phyloP scores from a whole-genome alignment of 345 rosid species.

The Murraya paniculata region DNA sequence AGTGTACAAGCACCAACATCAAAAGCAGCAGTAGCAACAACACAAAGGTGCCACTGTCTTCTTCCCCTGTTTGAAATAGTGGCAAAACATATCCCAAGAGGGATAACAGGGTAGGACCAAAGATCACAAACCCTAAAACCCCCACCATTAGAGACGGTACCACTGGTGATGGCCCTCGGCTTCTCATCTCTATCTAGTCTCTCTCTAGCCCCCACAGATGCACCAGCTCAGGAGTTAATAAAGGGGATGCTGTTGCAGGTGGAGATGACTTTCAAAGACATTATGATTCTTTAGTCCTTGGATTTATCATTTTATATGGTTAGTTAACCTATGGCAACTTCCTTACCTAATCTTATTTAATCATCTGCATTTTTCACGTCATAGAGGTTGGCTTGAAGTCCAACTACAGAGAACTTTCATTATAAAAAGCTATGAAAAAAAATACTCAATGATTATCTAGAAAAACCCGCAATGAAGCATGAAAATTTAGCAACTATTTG shows the following conservation, averaged over 20 bases:
- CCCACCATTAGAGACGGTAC: conserved; percentile 47
- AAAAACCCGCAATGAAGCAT: background rate
- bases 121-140: conserved; percentile 29
- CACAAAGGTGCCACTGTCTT: background rate
- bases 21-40: conserved; percentile 15
- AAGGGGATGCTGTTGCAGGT: conserved; percentile 10
- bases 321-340: conserved; percentile 19
- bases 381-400: conserved; percentile 5
- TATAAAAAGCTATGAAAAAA: background rate
- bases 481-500: conserved; percentile 4
- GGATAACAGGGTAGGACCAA: conserved; percentile 23
- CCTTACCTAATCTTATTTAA: background rate
- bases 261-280: conserved; percentile 6
- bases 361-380: background rate
- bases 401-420: background rate
- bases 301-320: background rate
- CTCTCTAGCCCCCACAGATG: background rate
- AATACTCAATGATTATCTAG: background rate
- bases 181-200: conserved; percentile 15
- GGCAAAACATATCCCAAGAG: conserved; percentile 13
- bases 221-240: background rate
- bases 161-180: conserved; percentile 49
- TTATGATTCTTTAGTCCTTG: background rate
- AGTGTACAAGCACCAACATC: conserved; percentile 22
- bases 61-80: conserved; percentile 15